Evolutionary conservation across 257 asterid species (phyloP).

Genomic region (Nicotiana obtusifolia): DNA sequence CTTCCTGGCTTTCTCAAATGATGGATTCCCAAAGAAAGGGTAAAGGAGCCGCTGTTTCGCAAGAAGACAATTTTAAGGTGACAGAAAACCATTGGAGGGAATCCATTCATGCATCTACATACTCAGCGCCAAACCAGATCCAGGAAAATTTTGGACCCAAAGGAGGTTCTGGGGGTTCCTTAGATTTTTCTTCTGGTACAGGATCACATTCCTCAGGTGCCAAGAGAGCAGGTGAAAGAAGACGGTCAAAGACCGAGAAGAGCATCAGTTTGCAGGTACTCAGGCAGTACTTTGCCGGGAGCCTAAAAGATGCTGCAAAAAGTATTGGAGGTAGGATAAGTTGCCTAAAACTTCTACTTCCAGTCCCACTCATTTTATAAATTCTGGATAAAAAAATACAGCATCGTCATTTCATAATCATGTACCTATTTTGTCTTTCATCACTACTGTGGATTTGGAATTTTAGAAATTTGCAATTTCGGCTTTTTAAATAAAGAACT

Average conservation of each 20-base stretch:
- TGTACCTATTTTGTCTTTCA: neutral
- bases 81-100: constrained; percentile 32
- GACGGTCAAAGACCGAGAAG: constrained; percentile 59
- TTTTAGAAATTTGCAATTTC: neutral
- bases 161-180: constrained; percentile 26
- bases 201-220: constrained; percentile 28
- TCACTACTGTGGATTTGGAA: neutral
- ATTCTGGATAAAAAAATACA: neutral
- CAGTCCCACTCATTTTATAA: neutral
- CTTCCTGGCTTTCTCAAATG: constrained; percentile 43
- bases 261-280: constrained; percentile 63
- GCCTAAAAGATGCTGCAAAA: constrained; percentile 81
- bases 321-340: constrained; percentile 61
- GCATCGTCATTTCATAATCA: neutral
- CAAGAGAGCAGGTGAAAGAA: constrained; percentile 40
- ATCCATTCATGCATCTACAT: constrained; percentile 17
- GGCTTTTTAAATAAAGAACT: neutral
- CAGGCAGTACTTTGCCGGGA: constrained; percentile 68
- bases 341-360: neutral
- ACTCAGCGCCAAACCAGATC: constrained; percentile 25
- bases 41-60: constrained; percentile 39
- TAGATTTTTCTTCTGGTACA: constrained; percentile 30
- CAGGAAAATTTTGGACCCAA: constrained; percentile 34
- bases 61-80: constrained; percentile 40
- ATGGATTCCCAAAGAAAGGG: constrained; percentile 42